Percentiles rank a stretch among this genome's conserved stretches.
Evolutionary conservation across 2,329 filamentous ascomycete genomes (phyloP).

Genomic region (Phaeosphaeria sp.): DNA sequence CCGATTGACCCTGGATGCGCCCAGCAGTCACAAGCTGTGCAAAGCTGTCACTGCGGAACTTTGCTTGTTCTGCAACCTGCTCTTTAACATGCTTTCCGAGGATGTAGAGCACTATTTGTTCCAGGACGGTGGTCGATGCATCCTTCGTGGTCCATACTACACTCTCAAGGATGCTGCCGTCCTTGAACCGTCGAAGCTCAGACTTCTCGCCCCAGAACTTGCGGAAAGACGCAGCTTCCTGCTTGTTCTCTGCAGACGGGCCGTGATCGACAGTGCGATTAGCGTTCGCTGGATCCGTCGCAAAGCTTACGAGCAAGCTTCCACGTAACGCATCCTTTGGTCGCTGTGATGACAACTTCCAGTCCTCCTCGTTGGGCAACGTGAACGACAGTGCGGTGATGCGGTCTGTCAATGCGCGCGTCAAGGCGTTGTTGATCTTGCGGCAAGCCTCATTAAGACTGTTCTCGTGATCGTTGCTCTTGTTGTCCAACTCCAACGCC

Average conservation of each 20-base stretch:
- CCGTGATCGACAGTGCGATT: slow-evolving; percentile 84
- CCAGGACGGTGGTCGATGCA: slow-evolving; percentile 69
- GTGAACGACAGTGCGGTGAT: slow-evolving; percentile 66
- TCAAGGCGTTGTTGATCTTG: slow-evolving; percentile 70
- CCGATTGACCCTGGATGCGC: slow-evolving; percentile 43
- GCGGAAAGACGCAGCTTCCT: slow-evolving; percentile 80
- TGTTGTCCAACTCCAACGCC: slow-evolving; percentile 33
- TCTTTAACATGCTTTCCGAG: slow-evolving; percentile 73
- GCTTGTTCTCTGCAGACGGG: slow-evolving; percentile 83
- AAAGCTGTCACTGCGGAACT: slow-evolving; percentile 56
- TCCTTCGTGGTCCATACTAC: slow-evolving; percentile 77
- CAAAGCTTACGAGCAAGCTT: slow-evolving; percentile 68
- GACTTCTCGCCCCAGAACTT: slow-evolving; percentile 95
- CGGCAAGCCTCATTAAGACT: slow-evolving; percentile 52
- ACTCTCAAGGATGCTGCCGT: slow-evolving; percentile 92
- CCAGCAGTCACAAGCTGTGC: slow-evolving; percentile 52
- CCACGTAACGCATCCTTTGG: slow-evolving; percentile 36
- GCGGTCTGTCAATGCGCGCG: slow-evolving; percentile 77
- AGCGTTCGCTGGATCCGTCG: slow-evolving; percentile 76
- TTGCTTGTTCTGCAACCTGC: slow-evolving; percentile 57
- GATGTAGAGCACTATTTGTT: slow-evolving; percentile 80
- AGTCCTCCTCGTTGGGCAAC: slow-evolving; percentile 37
- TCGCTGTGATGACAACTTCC: slow-evolving; percentile 44
- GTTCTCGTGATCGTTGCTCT: slow-evolving; percentile 33
- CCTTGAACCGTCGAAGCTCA: slow-evolving; percentile 91